Conservation (phyloP, 352 stramenopile genomes). For the Phytophthora ramorum region DNA sequence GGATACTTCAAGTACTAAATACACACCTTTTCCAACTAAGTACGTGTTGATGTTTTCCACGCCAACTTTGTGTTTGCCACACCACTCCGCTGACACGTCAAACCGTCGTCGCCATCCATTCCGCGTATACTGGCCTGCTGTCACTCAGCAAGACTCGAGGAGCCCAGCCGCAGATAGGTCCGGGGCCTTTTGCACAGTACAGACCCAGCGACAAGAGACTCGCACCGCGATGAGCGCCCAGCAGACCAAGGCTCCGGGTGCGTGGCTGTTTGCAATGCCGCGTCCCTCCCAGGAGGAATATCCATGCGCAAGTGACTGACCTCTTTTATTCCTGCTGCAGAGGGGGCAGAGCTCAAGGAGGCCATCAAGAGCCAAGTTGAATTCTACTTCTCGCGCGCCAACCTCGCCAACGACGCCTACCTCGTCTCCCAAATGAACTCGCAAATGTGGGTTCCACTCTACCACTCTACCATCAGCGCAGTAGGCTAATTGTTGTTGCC, state of each 20-base stretch:
- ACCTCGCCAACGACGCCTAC: slow-evolving; percentile 88
- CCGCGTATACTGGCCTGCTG: slow-evolving; percentile 24
- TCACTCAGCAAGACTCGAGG: slow-evolving; percentile 33
- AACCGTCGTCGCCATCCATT: slow-evolving; percentile 47
- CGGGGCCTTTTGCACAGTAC: neutral
- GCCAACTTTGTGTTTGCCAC: slow-evolving; percentile 2
- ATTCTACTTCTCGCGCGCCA: slow-evolving; percentile 93
- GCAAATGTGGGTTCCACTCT: slow-evolving; percentile 70
- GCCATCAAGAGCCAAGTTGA: slow-evolving; percentile 90
- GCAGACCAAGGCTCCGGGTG: slow-evolving; percentile 31
- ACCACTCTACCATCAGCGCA: neutral
- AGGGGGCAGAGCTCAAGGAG: slow-evolving; percentile 74
- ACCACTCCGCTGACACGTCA: slow-evolving; percentile 22
- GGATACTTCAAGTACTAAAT: too few species aligned
- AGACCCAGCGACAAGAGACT: slow-evolving; percentile 11
- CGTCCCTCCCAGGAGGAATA: too few species aligned
- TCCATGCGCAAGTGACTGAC: slow-evolving; percentile 7
- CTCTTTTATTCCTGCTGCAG: slow-evolving; percentile 26
- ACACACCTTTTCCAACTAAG: neutral
- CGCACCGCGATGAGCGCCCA: slow-evolving; percentile 29
- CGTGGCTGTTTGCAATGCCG: neutral
- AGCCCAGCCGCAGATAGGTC: slow-evolving; percentile 27
- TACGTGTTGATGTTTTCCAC: neutral
- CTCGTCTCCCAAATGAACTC: slow-evolving; percentile 92
- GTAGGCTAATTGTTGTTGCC: neutral